Percentiles rank a stretch among this genome's conserved stretches.
Conservation (phyloP, 208 protist genomes). For the Acanthamoeba healyi region DNA sequence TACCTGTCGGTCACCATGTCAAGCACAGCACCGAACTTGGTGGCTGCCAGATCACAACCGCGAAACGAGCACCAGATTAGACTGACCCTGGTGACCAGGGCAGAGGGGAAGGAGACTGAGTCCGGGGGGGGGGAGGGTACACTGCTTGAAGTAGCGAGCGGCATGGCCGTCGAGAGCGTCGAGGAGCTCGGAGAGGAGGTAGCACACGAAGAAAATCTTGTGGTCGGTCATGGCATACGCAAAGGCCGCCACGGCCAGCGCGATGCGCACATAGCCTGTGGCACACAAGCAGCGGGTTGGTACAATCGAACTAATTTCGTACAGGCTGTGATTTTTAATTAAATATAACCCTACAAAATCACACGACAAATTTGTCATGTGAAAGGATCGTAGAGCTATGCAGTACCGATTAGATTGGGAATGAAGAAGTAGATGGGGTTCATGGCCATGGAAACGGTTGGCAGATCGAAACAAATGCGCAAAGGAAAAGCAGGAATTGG, state of each 20-base stretch:
- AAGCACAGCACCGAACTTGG: slow-evolving; percentile 69
- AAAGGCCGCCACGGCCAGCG: slow-evolving; percentile 35
- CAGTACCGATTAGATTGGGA: slow-evolving; percentile 70
- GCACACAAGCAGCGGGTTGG: neutral
- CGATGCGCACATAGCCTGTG: slow-evolving; percentile 37
- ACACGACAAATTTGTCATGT: too few species aligned
- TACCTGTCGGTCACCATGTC: slow-evolving; percentile 77
- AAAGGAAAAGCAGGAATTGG: neutral
- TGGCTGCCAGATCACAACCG: slow-evolving; percentile 2
- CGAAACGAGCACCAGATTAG: neutral
- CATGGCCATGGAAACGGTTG: neutral
- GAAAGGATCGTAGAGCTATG: too few species aligned
- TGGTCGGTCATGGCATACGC: slow-evolving; percentile 16
- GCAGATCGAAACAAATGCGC: too few species aligned
- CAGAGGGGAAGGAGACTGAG: neutral
- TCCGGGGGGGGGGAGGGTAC: neutral
- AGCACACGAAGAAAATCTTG: slow-evolving; percentile 71
- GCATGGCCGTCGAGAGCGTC: slow-evolving; percentile 73
- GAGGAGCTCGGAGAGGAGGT: slow-evolving; percentile 44
- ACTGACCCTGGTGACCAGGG: too few species aligned
- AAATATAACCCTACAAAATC: too few species aligned
- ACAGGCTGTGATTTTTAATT: too few species aligned
- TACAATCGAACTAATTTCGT: too few species aligned
- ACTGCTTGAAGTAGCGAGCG: slow-evolving; percentile 71
- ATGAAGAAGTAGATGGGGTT: slow-evolving; percentile 72